Percentiles rank a stretch among this genome's conserved stretches.
Conservation (phyloP, 768 basidiomycete genomes). For the Termitomyces sp. region DNA sequence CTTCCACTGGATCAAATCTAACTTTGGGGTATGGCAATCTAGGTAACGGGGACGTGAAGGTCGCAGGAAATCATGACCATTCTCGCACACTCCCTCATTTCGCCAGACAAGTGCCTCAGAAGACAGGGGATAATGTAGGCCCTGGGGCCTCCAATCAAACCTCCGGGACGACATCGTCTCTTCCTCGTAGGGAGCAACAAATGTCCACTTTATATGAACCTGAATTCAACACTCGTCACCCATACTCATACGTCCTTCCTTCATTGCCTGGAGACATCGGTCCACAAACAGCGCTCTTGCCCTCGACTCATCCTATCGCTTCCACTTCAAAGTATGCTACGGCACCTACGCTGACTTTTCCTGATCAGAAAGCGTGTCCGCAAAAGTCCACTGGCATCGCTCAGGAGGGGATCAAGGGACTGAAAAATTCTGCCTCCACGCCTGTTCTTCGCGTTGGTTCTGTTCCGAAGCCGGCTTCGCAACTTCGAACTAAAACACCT, state of each 20-base stretch:
- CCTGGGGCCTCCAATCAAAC: slow-evolving; percentile 5
- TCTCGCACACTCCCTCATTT: slow-evolving; percentile 50
- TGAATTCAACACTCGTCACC: slow-evolving; percentile 14
- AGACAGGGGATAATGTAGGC: not conserved
- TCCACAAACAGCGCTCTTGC: slow-evolving; percentile 11
- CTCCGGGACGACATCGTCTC: not conserved
- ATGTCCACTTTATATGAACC: slow-evolving; percentile 13
- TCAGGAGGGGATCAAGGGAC: slow-evolving; percentile 10
- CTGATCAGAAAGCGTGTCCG: slow-evolving; percentile 18
- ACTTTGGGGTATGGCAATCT: not conserved
- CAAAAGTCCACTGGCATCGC: slow-evolving; percentile 1
- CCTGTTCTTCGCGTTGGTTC: slow-evolving; percentile 46
- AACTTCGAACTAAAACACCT: not conserved
- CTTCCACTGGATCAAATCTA: slow-evolving; percentile 13
- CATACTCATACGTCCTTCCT: slow-evolving; percentile 19
- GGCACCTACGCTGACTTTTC: slow-evolving; percentile 24
- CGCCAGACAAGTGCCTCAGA: not conserved
- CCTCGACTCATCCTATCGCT: slow-evolving; percentile 6
- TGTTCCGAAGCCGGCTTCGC: not conserved
- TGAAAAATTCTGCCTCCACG: slow-evolving; percentile 59
- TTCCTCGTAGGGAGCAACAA: not conserved
- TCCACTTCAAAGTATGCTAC: slow-evolving; percentile 6
- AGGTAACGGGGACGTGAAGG: not conserved
- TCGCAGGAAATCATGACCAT: slow-evolving; percentile 27
- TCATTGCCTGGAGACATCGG: slow-evolving; percentile 8